A percentile compares a stretch with the other conserved stretches of the same genome.
These are phyloP conservation scores for Tuber brumale DNA, from an alignment of 495 filamentous ascomycete genomes.

Conservation along the genomic window DNA sequence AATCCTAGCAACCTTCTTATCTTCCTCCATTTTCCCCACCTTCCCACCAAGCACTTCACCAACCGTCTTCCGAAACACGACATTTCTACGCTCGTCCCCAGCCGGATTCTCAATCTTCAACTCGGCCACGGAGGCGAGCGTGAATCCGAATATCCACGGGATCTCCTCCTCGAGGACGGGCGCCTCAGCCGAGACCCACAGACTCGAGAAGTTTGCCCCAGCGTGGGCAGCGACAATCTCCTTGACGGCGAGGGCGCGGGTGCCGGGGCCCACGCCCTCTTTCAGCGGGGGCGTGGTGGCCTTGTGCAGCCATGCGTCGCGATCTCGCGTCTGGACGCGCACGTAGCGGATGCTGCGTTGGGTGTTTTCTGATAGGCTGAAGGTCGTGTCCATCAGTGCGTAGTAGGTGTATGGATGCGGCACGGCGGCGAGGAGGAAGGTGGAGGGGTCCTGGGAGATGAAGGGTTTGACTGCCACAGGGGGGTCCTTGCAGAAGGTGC, in stretches of 20 bases:
- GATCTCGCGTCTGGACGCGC: conserved; percentile 59
- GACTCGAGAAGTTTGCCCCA: conserved; percentile 50
- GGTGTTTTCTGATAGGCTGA: conserved; percentile 30
- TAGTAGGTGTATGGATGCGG: conserved; percentile 84
- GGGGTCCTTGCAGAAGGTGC: conserved; percentile 62
- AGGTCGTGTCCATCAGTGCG: conserved; percentile 48
- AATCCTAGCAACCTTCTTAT: conserved; percentile 44
- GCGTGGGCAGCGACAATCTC: conserved; percentile 65
- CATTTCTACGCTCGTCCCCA: conserved; percentile 51
- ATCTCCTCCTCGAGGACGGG: conserved; percentile 52
- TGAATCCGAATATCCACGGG: conserved; percentile 87
- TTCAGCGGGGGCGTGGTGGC: conserved; percentile 65
- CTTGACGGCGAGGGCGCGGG: conserved; percentile 69
- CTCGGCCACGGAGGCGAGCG: conserved; percentile 57
- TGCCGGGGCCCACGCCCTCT: conserved; percentile 52
- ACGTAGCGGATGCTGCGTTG: conserved; percentile 59
- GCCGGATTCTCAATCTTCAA: conserved; percentile 43
- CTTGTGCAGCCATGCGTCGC: conserved; percentile 67
- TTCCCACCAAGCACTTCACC: conserved; percentile 25
- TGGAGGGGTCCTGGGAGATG: conserved; percentile 55
- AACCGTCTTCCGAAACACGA: conserved; percentile 55
- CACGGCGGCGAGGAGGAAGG: conserved; percentile 77
- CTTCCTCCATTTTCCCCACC: conserved; percentile 34
- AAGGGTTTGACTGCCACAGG: conserved; percentile 53
- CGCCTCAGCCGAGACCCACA: conserved; percentile 69